Evolutionary conservation across 371 early-diverging fungal genomes (phyloP), one percentile per base, ranked within the genome.

Genomic region (Mortierella sp.): DNA sequence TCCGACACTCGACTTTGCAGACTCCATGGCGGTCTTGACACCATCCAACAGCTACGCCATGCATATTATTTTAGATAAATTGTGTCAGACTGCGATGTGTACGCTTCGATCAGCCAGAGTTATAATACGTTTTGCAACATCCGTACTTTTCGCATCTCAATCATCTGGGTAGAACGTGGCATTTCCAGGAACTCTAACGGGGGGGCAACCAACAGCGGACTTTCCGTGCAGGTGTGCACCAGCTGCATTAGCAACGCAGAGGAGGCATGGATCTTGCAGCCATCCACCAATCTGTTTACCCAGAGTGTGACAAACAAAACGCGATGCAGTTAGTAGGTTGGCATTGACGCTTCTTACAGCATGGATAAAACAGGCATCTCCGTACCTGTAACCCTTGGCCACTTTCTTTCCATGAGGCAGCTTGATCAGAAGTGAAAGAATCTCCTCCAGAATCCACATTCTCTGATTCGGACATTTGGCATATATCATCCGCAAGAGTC

Each of bases 391-490:
- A 14, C 83, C 82, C 56, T 85, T 82, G 47, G 64, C 41, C 12
- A 58, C 72, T 17, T 81, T 80, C 68, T 86, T 87, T 49, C 86
- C 82, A 6, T 80, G 72, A 0, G 88, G 86, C 15, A 89, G 50
- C 48, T 89, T 87, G 41, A 91, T 86, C 11, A 95, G 65, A 34
- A 89, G 87, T 0, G 89, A 87, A 23, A 94, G 79, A 21, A 94
- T 87, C 60, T 97, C 97, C 48, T 94, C 95, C 24, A 97, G 79
- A 17, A 97, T 92, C 88, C 93, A 92, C 17, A 78, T 65, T 24
- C 95, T 83, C 55, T 95, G 94, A 1, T 78, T 81, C 0, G 87
- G 80, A 27, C 91, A 82, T 39, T 76, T 73, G 24, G 87, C 84
- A 70, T 93, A 95, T 11, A 96, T 59, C 60, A 50, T 60, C 30